A percentile compares a stretch with the other conserved stretches of the same genome.
Conservation (phyloP, 2,329 filamentous ascomycete genomes). For the Fusarium azukiicola region DNA sequence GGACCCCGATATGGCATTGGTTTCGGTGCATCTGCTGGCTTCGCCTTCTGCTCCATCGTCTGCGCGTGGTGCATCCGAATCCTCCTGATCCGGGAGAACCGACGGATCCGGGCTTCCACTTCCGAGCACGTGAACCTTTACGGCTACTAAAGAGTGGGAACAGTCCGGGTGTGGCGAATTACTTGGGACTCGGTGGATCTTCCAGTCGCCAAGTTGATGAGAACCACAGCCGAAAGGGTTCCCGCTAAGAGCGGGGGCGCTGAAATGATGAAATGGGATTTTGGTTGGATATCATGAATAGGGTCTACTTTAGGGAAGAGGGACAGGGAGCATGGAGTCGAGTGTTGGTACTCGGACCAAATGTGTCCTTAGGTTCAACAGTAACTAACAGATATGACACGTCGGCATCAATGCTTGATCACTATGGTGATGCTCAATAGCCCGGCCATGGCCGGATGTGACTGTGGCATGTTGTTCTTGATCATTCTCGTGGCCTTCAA, state of each 20-base stretch:
- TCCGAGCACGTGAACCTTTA: constrained; percentile 62
- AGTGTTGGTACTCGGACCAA: too few relatives aligned
- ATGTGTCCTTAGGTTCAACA: neutral
- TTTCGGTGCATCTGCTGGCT: constrained; percentile 68
- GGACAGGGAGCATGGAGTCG: neutral
- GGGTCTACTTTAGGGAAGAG: neutral
- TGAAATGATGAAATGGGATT: too few relatives aligned
- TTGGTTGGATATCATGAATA: neutral
- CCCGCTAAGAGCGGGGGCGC: neutral
- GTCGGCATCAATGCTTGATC: too few relatives aligned
- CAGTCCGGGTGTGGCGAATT: neutral
- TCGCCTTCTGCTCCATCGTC: constrained; percentile 60
- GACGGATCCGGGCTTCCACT: constrained; percentile 60
- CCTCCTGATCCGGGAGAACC: constrained; percentile 66
- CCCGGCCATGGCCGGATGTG: too few relatives aligned
- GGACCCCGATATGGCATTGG: constrained; percentile 69
- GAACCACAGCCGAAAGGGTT: neutral
- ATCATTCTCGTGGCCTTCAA: too few relatives aligned
- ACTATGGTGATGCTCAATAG: too few relatives aligned
- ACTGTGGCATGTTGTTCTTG: too few relatives aligned
- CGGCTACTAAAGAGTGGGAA: constrained; percentile 55
- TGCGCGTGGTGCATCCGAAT: constrained; percentile 68
- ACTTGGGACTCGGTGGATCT: neutral
- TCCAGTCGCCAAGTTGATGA: neutral
- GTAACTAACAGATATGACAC: neutral